Base-by-base conservation (phyloP, 331 rosid species). In the Pyrus hybrid region DNA sequence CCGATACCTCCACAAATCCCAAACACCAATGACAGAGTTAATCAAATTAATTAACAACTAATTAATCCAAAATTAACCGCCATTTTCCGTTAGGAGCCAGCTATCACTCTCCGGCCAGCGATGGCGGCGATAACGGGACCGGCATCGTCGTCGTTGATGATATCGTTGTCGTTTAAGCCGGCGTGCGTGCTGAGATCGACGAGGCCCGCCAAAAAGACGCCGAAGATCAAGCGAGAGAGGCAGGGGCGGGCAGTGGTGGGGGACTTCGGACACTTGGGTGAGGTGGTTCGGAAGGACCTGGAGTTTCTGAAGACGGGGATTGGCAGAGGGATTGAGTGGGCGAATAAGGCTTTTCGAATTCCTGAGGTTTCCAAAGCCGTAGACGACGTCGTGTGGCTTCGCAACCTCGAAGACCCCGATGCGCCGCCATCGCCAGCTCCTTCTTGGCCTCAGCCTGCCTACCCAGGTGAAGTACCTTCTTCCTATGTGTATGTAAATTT, bases 351-450 rank as follows among this genome's bases (percentile, higher is more conserved):
- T 35, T 74, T 94, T 16, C 91, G 87, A 63, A 86, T 92, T 83
- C 96, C 96, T 1, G 80, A 80, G 76, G 80, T 90, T 29, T 77
- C 86, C 1, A 90, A 86, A 79, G 81, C 90, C 76, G 6, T 90
- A 4, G 96, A 94, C 63, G 86, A 90, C 53, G 26, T 88, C 51
- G 66, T 89, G 13, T 94, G 97, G 99, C 93, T 94, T 78, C 90
- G 97, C 13, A 61, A 85, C 74, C 84, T 94, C 18, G 99, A 94
- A 72, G 92, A 94, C 17, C 96, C 93, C 26, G 26, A 22, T 17
- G 95, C 92, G 47, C 64, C 89, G 70, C 72, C 86, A 4, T 74
- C 71, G 43, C 80, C 91, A 5, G 14, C 79, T 35, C 87, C 89
- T 71, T 77, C 83, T 13, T 90, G 90, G 91, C 99, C 99, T 51